Base-by-base conservation (phyloP, 2,329 filamentous ascomycete species). In the Fusarium neocosmosporiellum region DNA sequence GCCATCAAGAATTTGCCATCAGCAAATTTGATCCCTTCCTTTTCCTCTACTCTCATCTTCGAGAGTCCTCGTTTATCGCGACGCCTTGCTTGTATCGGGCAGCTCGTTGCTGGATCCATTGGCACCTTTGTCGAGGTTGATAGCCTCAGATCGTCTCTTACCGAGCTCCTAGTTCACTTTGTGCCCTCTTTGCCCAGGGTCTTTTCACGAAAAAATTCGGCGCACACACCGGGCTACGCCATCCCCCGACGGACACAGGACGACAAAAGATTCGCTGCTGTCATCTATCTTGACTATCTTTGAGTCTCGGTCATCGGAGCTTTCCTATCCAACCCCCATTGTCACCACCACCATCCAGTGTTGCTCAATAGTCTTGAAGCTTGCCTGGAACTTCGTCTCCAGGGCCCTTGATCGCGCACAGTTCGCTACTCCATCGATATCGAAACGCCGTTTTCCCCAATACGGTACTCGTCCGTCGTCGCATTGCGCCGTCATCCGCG, bases 1-100 rank as follows among this genome's bases (percentile, higher is more conserved):
- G 36, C 64, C 37, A 73, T 73, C 67, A 66, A 69, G 64, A 60
- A 73, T 73, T 73, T 62, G 71, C 71, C 71, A 63, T 73, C 63
- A 50, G 67, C 64, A 73, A 71, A 73, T 73, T 73, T 69, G 64
- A 43, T 63, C 68, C 46, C 48, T 48, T 68, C 57, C 53, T 63
- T 59, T 65, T 54, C 22, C 43, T 55, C 43, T 64, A 27, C 50
- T 55, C 36, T 36, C 69, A 64, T 57, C 63, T 27, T 65, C 69
- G 48, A 41, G 50, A 69, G 53, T 62, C 50, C 46, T 53, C 53
- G 54, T 63, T 61, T 61, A 24, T 36, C 48, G 33, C 53, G 36
- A 62, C 29, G n/a, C 39, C 58, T 66, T 72, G 60, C 53, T 72
- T 54, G 50, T 59, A 48, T 46, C 36, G 41, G 61, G 54, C 71